Evolutionary conservation across 805 yeast species (phyloP), one percentile per base, ranked within the genome.

Genomic region (Lipomyces oligophaga): DNA sequence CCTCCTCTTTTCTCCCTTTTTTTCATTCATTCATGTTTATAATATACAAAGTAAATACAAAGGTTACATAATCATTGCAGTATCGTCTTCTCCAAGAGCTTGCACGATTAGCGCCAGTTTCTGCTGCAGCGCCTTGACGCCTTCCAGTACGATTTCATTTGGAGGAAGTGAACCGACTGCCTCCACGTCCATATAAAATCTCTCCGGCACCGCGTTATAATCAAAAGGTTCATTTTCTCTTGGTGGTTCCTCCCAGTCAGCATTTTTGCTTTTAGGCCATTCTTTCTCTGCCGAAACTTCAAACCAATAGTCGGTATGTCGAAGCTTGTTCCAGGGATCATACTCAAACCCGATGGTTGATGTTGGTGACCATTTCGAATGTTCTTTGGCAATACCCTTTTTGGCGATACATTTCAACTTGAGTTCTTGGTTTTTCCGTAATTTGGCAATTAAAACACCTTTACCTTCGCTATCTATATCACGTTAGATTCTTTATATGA

Each of bases 291-390:
- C 83, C 63, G 80, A 84, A 53, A 81, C 90, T 68, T 93, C 98
- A 65, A 83, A 86, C 99, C 99, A 93, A 63, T 78, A 85, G 60
- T 88, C 96, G 0, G 98, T 93, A 65, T 93, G 98, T 63, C 85
- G 83, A 60, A 93, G 75, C 68, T 90, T 93, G 69, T 93, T 93
- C 94, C 96, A 90, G n/a, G 99, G 98, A 62, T 90, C 98, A 63
- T 90, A 90, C 67, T 90, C 98, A 61, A 90, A 90, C 16, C 95
- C 97, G 45, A 90, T 78, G 19, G 97, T 97, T 0, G 97, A 77
- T 57, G 95, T 84, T 10, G 98, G 97, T 5, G 93, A 82, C 99
- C 99, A 93, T 63, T 93, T 93, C 40, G 98, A 96, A 64, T 93
- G 99, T 65, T 93, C 99, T 34, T 58, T 58, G 2, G 61, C 62